Evolutionary conservation across 2,329 filamentous ascomycete species (phyloP).

Genomic region (Xylaria sp.): DNA sequence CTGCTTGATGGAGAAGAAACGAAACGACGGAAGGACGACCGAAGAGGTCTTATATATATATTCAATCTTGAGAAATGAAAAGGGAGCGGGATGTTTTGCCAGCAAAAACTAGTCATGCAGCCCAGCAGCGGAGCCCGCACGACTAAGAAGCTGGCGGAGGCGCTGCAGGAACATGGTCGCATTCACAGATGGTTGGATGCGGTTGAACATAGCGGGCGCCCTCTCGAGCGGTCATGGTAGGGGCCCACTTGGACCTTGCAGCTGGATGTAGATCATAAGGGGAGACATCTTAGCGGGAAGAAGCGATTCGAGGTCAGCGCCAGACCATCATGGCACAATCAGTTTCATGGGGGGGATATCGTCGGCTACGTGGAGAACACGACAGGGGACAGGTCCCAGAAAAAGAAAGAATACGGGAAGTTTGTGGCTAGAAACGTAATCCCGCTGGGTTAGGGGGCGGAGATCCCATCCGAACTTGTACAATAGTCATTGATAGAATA

Average conservation of each 20-base stretch:
- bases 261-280: conserved; percentile 42
- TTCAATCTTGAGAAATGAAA: conserved; percentile 30
- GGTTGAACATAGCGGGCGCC: conserved; percentile 49
- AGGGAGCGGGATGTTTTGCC: conserved; percentile 22
- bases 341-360: conserved; percentile 45
- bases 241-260: conserved; percentile 42
- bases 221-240: conserved; percentile 27
- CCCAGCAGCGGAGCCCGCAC: conserved; percentile 44
- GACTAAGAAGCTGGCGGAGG: conserved; percentile 32
- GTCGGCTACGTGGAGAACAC: conserved; percentile 30
- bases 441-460: not conserved
- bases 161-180: conserved; percentile 51
- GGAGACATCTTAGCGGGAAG: conserved; percentile 35
- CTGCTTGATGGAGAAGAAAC: conserved; percentile 48
- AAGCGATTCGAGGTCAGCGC: conserved; percentile 25
- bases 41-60: conserved; percentile 48
- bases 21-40: conserved; percentile 51
- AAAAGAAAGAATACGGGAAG: conserved; percentile 19
- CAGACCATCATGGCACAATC: conserved; percentile 48
- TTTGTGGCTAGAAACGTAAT: conserved; percentile 2
- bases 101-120: conserved; percentile 40
- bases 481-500: not conserved
- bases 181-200: conserved; percentile 51
- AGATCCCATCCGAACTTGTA: conserved; percentile 1
- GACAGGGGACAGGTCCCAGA: conserved; percentile 29